phyloP scores from a whole-genome alignment of 768 basidiomycete genomes.

The Trametes meyenii region DNA sequence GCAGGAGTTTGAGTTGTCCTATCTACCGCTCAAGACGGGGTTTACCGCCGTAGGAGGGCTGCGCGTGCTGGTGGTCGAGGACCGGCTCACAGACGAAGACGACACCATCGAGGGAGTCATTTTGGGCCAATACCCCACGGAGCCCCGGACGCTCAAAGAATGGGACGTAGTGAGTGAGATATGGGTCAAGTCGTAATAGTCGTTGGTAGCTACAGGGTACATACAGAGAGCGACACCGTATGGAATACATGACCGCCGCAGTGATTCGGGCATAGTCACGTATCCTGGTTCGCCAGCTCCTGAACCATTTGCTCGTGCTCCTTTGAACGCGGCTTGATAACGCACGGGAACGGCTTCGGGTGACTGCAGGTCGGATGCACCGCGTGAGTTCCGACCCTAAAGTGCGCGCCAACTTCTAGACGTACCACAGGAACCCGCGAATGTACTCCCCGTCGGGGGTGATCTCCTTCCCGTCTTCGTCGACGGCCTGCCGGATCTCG shows the following conservation, averaged over 20 bases:
- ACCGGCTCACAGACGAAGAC: conserved; percentile 46
- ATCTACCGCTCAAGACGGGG: conserved; percentile 58
- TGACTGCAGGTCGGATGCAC: conserved; percentile 16
- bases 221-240: neutral
- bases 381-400: neutral
- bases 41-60: conserved; percentile 70
- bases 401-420: neutral
- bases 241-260: neutral
- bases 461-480: conserved; percentile 28
- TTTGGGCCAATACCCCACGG: conserved; percentile 32
- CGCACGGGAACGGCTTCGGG: conserved; percentile 30
- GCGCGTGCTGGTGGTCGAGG: conserved; percentile 66
- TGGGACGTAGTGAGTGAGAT: conserved; percentile 74
- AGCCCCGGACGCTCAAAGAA: conserved; percentile 62
- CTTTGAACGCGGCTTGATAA: conserved; percentile 29
- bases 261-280: neutral
- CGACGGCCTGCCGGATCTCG: conserved; percentile 26
- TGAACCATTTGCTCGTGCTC: conserved; percentile 17
- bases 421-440: conserved; percentile 37
- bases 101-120: conserved; percentile 28
- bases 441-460: conserved; percentile 41
- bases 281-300: conserved; percentile 7
- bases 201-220: neutral
- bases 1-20: conserved; percentile 67
- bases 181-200: conserved; percentile 51